Percentiles rank a stretch among this genome's conserved stretches.
These are phyloP conservation scores for Sesbania bispinosa DNA, from an alignment of 306 rosid species.

Conservation along the genomic window DNA sequence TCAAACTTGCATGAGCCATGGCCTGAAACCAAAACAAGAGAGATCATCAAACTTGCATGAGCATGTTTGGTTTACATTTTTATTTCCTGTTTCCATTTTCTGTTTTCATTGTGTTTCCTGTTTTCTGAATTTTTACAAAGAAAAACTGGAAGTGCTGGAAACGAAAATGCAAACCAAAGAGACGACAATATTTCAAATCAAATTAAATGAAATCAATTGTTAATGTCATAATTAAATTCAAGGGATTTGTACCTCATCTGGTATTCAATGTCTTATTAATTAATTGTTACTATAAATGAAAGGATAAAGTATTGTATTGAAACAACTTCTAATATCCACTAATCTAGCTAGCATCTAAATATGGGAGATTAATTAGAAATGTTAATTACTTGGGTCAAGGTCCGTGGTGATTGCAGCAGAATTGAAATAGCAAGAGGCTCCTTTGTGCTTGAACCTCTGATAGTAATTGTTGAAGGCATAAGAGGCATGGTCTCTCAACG, in stretches of 20 bases:
- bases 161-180: too few species aligned
- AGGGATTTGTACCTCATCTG: conserved; percentile 18
- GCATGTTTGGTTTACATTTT: too few species aligned
- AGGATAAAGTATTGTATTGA: background rate
- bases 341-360: background rate
- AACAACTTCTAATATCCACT: background rate
- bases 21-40: conserved; percentile 36
- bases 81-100: too few species aligned
- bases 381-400: conserved; percentile 82
- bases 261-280: background rate
- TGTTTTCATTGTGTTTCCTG: too few species aligned
- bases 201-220: background rate
- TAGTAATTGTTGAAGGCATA: conserved; percentile 67
- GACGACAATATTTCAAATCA: background rate
- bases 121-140: too few species aligned
- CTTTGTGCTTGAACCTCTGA: conserved; percentile 62
- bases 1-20: conserved; percentile 61
- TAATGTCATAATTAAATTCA: conserved; percentile 18
- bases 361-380: conserved; percentile 14
- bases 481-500: conserved; percentile 62
- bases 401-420: conserved; percentile 69
- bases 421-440: conserved; percentile 71
- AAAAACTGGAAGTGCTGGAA: background rate
- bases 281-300: background rate
- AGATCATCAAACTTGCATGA: too few species aligned